Evolutionary conservation across 331 rosid species (phyloP).

Genomic region (Stylosanthes scabra): DNA sequence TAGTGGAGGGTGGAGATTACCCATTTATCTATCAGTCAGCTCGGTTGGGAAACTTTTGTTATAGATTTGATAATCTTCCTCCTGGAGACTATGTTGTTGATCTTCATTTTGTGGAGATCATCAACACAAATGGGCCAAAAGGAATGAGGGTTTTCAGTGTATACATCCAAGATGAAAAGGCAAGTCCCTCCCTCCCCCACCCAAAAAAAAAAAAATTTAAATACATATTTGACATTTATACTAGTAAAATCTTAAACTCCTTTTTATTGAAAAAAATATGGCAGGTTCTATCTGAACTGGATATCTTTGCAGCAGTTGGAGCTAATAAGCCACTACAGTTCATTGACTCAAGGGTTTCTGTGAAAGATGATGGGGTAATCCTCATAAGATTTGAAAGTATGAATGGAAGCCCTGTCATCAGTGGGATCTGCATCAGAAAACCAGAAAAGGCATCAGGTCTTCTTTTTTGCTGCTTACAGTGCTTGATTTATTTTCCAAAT

Average conservation of each 20-base stretch:
- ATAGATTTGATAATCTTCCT: conserved; percentile 63
- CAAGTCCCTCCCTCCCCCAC: conserved; percentile 28
- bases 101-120: conserved; percentile 83
- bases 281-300: conserved; percentile 84
- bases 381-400: conserved; percentile 78
- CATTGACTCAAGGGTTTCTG: conserved; percentile 59
- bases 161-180: conserved; percentile 85
- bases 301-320: conserved; percentile 79
- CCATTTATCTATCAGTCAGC: conserved; percentile 76
- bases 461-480: conserved; percentile 10
- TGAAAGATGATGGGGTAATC: conserved; percentile 69
- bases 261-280: conserved; percentile 33
- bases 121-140: conserved; percentile 85
- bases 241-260: conserved; percentile 1
- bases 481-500: conserved; percentile 16
- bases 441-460: conserved; percentile 60
- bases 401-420: conserved; percentile 73
- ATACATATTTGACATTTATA: conserved; percentile 19
- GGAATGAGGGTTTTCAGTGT: conserved; percentile 85
- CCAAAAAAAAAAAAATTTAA: not conserved
- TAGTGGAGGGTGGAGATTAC: conserved; percentile 69
- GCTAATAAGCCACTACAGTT: conserved; percentile 82
- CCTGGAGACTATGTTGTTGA: conserved; percentile 76
- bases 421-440: conserved; percentile 82
- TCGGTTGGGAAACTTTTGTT: conserved; percentile 67